A percentile compares a stretch with the other conserved stretches of the same genome.
Conservation (phyloP, 495 filamentous ascomycete species). For the Chaetomium fimeti region DNA sequence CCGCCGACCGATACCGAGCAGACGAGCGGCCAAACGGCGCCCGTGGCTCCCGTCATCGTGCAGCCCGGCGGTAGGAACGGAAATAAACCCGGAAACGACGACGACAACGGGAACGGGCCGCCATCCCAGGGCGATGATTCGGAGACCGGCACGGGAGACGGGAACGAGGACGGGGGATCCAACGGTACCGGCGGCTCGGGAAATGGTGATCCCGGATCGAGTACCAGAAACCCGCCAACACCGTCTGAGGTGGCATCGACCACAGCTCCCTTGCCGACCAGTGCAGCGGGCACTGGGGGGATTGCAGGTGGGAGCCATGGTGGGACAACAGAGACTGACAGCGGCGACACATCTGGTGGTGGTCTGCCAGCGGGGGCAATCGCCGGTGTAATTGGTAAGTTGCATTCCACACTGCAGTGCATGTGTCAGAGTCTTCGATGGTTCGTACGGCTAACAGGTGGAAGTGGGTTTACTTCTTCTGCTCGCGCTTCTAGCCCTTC, state of each 20-base stretch:
- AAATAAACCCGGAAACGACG: neutral
- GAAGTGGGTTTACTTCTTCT: slow-evolving; percentile 21
- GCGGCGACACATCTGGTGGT: neutral
- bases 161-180: neutral
- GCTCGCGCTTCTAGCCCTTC: slow-evolving; percentile 17
- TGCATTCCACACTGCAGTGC: no score
- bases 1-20: neutral
- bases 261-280: neutral
- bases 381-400: slow-evolving; percentile 23
- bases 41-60: neutral
- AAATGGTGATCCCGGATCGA: neutral
- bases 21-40: neutral
- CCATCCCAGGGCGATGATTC: neutral
- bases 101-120: neutral
- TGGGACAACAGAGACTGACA: neutral
- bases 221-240: neutral
- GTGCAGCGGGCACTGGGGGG: neutral
- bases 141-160: neutral
- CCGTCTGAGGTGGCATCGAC: neutral
- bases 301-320: neutral
- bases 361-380: slow-evolving; percentile 15
- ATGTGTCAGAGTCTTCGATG: neutral
- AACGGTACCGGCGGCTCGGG: neutral
- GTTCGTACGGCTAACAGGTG: neutral
- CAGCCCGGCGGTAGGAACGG: neutral